Base-by-base conservation (phyloP, 768 basidiomycete species). In the Cystoderma amianthinum region DNA sequence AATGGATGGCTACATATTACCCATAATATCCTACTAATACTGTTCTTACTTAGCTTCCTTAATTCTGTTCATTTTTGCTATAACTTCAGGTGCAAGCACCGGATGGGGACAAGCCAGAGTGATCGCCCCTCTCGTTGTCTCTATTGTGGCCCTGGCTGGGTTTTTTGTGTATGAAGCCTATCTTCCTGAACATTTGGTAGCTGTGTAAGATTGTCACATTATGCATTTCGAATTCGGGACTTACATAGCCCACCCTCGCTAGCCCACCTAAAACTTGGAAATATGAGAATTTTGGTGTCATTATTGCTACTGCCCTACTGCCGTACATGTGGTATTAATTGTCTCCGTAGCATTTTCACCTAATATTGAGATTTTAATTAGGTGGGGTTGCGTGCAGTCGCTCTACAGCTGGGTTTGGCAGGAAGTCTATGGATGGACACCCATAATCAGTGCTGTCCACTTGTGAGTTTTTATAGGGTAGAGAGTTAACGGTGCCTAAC, bases 101-200 rank as follows among this genome's bases (percentile, higher is more conserved):
- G 75, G 78, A 16, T 80, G 79, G 79, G 53, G 50, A 3, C 53
- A 63, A 1, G 63, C 71, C 3, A 46, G 54, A 13, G 72, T 78
- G 42, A 53, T 79, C 37, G 61, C 56, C 3, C 68, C 72, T 0
- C 56, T 81, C 28, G 52, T 74, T 7, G 48, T 78, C 23, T 69
- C 76, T 3, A 50, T 74, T 43, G 23, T 67, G 6, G 45, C 72
- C 9, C 49, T 58, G 25, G 47, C 56, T 19, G 54, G 40, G 1
- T 81, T 81, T 60, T 73, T 80, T 56, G 57, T 64, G 38, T 78
- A 69, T 66, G 76, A 80, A 47, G 55, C 64, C 6, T 33, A 48
- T 0, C 52, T 74, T 11, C 68, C 67, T 2, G 47, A 50, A 12
- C 55, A 69, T 10, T 52, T 50, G 4, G 74, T 78, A 9, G 65